phyloP scores from a whole-genome alignment of 176 grass and related monocot species.

The Phragmites australis region DNA sequence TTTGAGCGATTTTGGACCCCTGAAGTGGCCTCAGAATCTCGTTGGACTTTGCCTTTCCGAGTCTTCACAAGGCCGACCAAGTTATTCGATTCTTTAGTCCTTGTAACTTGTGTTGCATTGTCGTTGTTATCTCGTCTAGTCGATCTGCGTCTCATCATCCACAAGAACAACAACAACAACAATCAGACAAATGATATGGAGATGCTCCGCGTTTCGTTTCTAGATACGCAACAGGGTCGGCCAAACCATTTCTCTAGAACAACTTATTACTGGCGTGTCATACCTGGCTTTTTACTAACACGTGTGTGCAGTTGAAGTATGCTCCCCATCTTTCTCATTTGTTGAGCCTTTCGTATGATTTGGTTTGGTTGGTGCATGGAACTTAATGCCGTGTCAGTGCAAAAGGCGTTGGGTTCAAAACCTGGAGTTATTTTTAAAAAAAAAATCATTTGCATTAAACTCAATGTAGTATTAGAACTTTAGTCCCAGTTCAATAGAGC shows the following conservation, averaged over 20 bases:
- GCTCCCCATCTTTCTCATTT: not conserved
- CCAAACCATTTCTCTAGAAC: not conserved
- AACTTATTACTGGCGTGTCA: not conserved
- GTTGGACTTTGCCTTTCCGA: not conserved
- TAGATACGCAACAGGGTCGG: not conserved
- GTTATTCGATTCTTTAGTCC: not conserved
- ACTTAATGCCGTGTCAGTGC: no score
- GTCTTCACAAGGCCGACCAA: conserved; percentile 19
- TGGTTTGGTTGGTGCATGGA: not conserved
- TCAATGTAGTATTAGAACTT: not conserved
- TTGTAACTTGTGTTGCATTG: not conserved
- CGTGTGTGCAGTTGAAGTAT: no score
- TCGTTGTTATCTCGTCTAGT: not conserved
- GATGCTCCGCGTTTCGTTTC: not conserved
- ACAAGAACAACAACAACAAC: not conserved
- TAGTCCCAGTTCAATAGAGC: no score
- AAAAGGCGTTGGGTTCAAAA: no score
- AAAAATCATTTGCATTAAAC: not conserved
- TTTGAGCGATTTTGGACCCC: not conserved
- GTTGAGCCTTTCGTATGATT: not conserved
- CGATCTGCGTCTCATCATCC: not conserved
- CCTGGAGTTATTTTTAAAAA: no score
- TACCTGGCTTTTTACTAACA: no score
- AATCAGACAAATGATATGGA: not conserved
- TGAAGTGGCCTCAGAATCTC: conserved; percentile 14